These are phyloP conservation scores for Neurospora crassa DNA, from an alignment of 2,329 filamentous ascomycete genomes.

Conservation along the genomic window DNA sequence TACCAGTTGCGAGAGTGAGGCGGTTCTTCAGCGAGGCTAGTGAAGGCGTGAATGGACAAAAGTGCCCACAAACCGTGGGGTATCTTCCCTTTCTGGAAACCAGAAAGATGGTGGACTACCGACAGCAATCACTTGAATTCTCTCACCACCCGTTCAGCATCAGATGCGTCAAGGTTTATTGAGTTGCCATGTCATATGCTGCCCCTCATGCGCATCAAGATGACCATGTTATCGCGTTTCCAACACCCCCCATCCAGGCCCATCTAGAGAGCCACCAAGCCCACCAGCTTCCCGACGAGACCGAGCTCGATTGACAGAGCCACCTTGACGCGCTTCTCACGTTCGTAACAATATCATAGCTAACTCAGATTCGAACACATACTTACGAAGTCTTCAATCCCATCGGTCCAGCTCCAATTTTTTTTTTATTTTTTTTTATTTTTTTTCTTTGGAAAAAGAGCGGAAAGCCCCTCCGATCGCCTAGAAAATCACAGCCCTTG, in stretches of 20 bases:
- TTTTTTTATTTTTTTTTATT: neutral
- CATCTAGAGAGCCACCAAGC: neutral
- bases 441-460: neutral
- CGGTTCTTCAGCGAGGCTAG: neutral
- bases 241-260: neutral
- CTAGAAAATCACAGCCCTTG: neutral
- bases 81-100: neutral
- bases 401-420: neutral
- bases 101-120: neutral
- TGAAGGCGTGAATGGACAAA: neutral
- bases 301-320: neutral
- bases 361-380: neutral
- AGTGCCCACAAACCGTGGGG: neutral
- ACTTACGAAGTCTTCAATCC: neutral
- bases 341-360: neutral
- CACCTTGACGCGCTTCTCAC: neutral
- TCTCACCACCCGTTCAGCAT: slow-evolving; percentile 7
- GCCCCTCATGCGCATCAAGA: neutral
- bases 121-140: neutral
- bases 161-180: neutral
- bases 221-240: neutral
- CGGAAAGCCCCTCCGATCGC: neutral
- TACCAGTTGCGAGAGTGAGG: neutral
- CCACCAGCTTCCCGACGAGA: neutral
- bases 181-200: neutral